Evolutionary conservation across 495 filamentous ascomycete species (phyloP), one percentile per base, ranked within the genome.

Genomic region (Bombardia bombarda): DNA sequence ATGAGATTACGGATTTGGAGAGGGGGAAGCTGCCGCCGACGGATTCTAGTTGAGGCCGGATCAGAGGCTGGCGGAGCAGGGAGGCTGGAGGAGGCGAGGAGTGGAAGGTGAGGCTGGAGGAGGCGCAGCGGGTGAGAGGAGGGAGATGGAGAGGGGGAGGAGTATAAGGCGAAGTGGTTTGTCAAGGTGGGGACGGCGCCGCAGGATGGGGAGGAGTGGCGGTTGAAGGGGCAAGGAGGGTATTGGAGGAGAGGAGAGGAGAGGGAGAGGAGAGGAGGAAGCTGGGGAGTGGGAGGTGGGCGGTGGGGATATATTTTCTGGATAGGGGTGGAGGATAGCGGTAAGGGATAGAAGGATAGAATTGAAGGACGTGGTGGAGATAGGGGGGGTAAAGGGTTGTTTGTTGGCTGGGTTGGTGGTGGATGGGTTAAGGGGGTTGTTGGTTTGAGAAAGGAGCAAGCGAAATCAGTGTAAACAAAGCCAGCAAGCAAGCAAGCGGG

Each of bases 191-290:
- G 35, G 13, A 32, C 38, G 13, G 24, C 32, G 10, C n/a, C 62
- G 60, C 19, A 62, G 64, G 22, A 64, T 5, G 80, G 74, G 13
- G 88, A 94, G 62, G 78, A 83, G 51, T 98, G 92, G 92, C 71
- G 73, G 49, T 58, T 95, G 49, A 90, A 83, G 70, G 88, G 87
- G 7, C 85, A 80, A 60, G 86, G 89, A 13, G 82, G 83, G 21
- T 97, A 97, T 65, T 97, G 90, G n/a, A n/a, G n/a, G n/a, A n/a
- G n/a, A n/a, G 92, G 92, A 95, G 52, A 82, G 86, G 64, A 73
- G 92, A 47, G 70, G 58, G 0, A 75, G 20, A 13, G 81, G 82
- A 2, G 68, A 65, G 18, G n/a, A n/a, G n/a, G n/a, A n/a, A n/a
- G n/a, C n/a, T n/a, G n/a, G n/a, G n/a, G n/a, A n/a, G n/a, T n/a